Evolutionary conservation across 805 yeast species (phyloP), one percentile per base, ranked within the genome.

Genomic region (Metschnikowia lunata): DNA sequence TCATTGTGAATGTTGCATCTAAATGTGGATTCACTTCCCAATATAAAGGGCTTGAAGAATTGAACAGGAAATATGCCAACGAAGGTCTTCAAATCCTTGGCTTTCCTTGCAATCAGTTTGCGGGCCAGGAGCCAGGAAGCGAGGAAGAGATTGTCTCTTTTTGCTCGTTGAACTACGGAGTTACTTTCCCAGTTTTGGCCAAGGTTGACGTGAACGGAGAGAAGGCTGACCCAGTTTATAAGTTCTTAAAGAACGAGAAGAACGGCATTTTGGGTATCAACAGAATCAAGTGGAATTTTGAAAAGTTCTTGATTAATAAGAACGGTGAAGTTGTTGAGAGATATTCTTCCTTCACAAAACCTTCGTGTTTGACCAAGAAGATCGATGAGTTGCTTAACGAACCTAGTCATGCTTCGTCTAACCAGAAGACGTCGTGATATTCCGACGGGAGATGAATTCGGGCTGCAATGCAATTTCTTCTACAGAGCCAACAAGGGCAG

Each of bases 201-300:
- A 91, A 90, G 74, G 65, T 89, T 47, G 89, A 90, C 34, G 98
- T 93, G 55, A 93, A 91, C 63, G 99, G 99, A 40, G 66, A 74
- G 49, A 67, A 80, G 36, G 81, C 88, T 14, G 90, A 86, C 60
- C 88, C 91, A 14, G 89, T 91, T 30, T 91, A 81, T 69, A 70
- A 77, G 58, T 90, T 63, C 71, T 76, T 91, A 63, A 91, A 93
- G 72, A 56, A 67, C 34, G 62, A 77, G 52, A 76, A 76, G 55
- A 58, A 77, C 13, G 83, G 83, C 2, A 42, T 67, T 10, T 58
- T 71, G 54, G 74, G 75, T 0, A 58, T 70, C 50, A 66, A 48
- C 53, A 59, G 75, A 49, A 60, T 71, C 51, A 68, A 69, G 60
- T 70, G 75, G 75, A 70, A 72, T 58, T 70, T 68, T 46, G 74